These are phyloP conservation scores for Chytriomyces sp. DNA, from an alignment of 192 early-diverging fungal genomes.

Conservation along the genomic window DNA sequence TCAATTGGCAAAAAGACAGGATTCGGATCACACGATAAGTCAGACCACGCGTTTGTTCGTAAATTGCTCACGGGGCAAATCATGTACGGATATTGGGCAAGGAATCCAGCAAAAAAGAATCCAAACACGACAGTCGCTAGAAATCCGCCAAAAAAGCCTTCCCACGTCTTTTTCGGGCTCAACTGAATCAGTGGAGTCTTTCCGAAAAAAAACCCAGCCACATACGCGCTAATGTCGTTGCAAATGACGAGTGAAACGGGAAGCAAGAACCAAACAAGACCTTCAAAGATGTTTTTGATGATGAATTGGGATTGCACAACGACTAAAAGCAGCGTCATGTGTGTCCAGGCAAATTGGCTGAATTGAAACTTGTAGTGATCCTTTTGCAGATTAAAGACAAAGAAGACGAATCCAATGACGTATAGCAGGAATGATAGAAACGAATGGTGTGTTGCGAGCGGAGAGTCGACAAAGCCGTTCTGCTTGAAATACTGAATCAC, in stretches of 20 bases:
- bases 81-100: constrained; percentile 68
- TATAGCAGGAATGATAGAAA: constrained; percentile 94
- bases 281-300: constrained; percentile 97
- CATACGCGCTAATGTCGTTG: constrained; percentile 96
- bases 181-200: constrained; percentile 87
- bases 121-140: constrained; percentile 87
- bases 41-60: constrained; percentile 55
- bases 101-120: constrained; percentile 62
- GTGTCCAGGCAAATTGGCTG: constrained; percentile 95
- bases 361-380: constrained; percentile 95
- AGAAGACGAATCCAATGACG: constrained; percentile 86
- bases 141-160: constrained; percentile 93
- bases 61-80: constrained; percentile 69
- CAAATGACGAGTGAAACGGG: constrained; percentile 87
- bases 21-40: constrained; percentile 60
- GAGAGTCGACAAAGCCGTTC: constrained; percentile 81
- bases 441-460: constrained; percentile 89
- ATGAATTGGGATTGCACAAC: constrained; percentile 95
- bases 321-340: constrained; percentile 92
- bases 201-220: constrained; percentile 96
- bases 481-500: constrained; percentile 89
- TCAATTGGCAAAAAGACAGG: constrained; percentile 56
- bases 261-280: constrained; percentile 95
- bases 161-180: constrained; percentile 98
- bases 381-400: constrained; percentile 91